Base-by-base conservation (phyloP, 2,329 filamentous ascomycete genomes). In the Fusarium sp. region DNA sequence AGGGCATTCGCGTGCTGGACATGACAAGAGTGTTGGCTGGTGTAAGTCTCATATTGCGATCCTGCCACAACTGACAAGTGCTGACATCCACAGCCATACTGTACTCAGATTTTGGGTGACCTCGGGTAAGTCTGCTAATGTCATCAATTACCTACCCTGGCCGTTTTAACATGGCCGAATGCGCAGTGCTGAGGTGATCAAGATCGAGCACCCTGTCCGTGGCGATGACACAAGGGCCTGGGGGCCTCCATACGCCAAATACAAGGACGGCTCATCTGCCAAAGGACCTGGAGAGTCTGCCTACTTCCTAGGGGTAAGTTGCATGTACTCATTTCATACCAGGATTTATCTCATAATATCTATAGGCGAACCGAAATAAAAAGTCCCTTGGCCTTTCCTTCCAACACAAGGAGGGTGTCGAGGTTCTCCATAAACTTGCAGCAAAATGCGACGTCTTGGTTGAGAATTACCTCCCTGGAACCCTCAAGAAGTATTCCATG, bases 11-110 rank as follows among this genome's bases (percentile, higher is more conserved):
- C 57, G 94, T 98, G 15, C 85, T 99, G 66, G 96, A 99, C 79
- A 97, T 99, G 94, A 98, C 95, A 5, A 88, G 96, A 82, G 96
- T 99, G 3, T 83, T 99, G 69, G 96, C 96, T 67, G 96, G 96
- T 59, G 95, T 98, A 84, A 81, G 91, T 86, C 28, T 59, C 58
- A 58, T 39, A 5, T 43, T 11, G 17, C 24, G 38, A 21, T 31
- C 40, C 34, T n/a, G 8, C 13, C 15, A 38, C 21, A 34, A 10
- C 46, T 22, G 8, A 34, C 22, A 49, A 44, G 53, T 65, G 62
- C 69, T 70, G 42, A 71, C 58, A 50, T 52, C 31, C 58, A 15
- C 75, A 98, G 94, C 96, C 96, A 70, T 98, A 98, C 77, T 98
- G 94, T 75, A 98, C 96, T 38, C 96, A 99, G 79, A 98, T 99